These are phyloP conservation scores for Eudorina sp. DNA, from an alignment of 139 green algal species.

Conservation along the genomic window DNA sequence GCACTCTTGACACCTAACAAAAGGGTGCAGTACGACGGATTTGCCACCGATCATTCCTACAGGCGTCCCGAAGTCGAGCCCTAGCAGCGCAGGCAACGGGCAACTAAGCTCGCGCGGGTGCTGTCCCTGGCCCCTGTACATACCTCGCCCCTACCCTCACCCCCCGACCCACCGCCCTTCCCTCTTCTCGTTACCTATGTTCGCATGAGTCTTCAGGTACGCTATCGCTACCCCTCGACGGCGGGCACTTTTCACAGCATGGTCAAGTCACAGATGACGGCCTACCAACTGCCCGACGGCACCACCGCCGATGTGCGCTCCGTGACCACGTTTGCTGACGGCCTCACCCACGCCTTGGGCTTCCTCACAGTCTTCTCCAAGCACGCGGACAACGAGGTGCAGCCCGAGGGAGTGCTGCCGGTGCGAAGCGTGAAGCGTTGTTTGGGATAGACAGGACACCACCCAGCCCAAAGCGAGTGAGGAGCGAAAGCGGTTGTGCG, in stretches of 20 bases:
- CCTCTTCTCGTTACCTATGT: background rate
- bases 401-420: background rate
- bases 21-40: too few species aligned
- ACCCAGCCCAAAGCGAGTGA: too few species aligned
- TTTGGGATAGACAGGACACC: background rate
- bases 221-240: background rate
- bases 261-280: slow-evolving; percentile 1
- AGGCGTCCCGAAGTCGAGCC: too few species aligned
- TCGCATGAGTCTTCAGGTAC: background rate
- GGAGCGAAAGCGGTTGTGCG: too few species aligned
- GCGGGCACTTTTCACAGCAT: background rate
- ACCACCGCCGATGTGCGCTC: background rate
- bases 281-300: background rate
- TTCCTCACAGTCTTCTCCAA: slow-evolving; percentile 5
- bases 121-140: background rate
- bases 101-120: background rate
- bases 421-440: background rate
- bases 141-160: background rate
- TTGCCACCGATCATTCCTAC: too few species aligned
- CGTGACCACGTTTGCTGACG: background rate
- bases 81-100: background rate
- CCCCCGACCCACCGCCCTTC: background rate
- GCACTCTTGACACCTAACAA: too few species aligned
- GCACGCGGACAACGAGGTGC: background rate
- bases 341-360: slow-evolving; percentile 27